These are phyloP conservation scores for Acanthamoeba healyi DNA, from an alignment of 208 protist genomes.

Conservation along the genomic window DNA sequence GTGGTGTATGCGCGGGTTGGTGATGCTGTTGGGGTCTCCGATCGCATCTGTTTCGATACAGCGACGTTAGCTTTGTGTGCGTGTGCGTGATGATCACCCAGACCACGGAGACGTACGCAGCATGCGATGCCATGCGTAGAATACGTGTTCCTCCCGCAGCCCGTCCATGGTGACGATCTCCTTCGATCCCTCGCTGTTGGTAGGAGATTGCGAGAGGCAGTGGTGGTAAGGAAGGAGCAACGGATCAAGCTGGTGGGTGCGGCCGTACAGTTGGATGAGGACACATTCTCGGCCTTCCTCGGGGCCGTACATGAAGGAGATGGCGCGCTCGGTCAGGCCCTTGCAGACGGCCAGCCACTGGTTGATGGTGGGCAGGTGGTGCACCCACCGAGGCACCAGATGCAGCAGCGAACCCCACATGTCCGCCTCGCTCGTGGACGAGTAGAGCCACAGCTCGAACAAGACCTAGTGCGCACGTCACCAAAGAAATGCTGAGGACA, in stretches of 20 bases:
- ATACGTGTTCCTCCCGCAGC: constrained; percentile 76
- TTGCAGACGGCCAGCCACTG: constrained; percentile 77
- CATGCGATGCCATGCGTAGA: constrained; percentile 82
- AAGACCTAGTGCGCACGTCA: constrained; percentile 19
- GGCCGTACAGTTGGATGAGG: not conserved
- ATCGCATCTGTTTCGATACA: not conserved
- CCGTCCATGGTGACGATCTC: constrained; percentile 19
- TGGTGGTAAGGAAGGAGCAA: not conserved
- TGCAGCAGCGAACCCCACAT: constrained; percentile 77
- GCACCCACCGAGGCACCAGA: constrained; percentile 71
- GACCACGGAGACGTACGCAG: constrained; percentile 58
- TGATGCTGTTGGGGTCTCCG: constrained; percentile 76
- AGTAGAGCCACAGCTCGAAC: constrained; percentile 81
- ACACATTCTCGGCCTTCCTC: constrained; percentile 57
- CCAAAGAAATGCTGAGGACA: not conserved
- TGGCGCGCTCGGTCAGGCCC: constrained; percentile 72
- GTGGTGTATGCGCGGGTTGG: constrained; percentile 73
- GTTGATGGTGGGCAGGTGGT: constrained; percentile 74
- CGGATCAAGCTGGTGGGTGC: not conserved
- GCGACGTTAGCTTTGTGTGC: no score
- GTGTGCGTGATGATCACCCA: no score
- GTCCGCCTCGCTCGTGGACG: constrained; percentile 56
- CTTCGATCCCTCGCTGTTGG: not conserved
- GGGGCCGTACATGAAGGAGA: constrained; percentile 75
- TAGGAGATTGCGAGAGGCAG: not conserved